These are phyloP conservation scores for Paralagenidium karlingii DNA, from an alignment of 352 stramenopile species.

Conservation along the genomic window DNA sequence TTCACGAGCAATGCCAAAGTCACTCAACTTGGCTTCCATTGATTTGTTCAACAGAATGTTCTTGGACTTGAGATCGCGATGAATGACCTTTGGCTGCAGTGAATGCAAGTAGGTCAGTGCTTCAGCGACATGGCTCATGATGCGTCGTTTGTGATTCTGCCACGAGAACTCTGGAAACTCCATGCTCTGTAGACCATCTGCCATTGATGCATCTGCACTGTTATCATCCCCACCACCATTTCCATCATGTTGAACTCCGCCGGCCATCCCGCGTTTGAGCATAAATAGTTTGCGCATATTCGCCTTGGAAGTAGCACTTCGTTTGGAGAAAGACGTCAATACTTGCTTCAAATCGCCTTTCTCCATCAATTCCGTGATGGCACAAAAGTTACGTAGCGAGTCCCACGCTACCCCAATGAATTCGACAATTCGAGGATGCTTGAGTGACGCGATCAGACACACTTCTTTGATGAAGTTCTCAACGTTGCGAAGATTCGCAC, in stretches of 20 bases:
- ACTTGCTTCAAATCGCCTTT: slow-evolving; percentile 7
- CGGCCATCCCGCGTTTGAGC: not conserved
- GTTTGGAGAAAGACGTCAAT: not conserved
- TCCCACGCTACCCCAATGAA: slow-evolving; percentile 13
- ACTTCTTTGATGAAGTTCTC: slow-evolving; percentile 16
- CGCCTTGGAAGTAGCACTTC: no score
- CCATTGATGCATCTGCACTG: no score
- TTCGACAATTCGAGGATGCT: slow-evolving; percentile 8
- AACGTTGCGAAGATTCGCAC: slow-evolving; percentile 5
- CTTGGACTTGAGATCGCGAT: not conserved
- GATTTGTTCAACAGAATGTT: slow-evolving; percentile 3
- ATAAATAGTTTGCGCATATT: no score
- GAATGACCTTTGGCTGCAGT: no score
- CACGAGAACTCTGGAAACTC: not conserved
- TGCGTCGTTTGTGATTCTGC: no score
- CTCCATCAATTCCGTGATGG: slow-evolving; percentile 12
- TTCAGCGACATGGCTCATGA: no score
- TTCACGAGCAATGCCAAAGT: slow-evolving; percentile 60
- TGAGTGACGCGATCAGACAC: slow-evolving; percentile 10
- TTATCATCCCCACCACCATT: no score
- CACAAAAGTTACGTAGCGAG: slow-evolving; percentile 4
- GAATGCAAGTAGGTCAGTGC: no score
- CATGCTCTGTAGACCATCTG: no score
- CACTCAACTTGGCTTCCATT: slow-evolving; percentile 29
- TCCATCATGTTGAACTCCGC: no score